Conservation (phyloP, 345 rosid species). For the Salix viminalis region DNA sequence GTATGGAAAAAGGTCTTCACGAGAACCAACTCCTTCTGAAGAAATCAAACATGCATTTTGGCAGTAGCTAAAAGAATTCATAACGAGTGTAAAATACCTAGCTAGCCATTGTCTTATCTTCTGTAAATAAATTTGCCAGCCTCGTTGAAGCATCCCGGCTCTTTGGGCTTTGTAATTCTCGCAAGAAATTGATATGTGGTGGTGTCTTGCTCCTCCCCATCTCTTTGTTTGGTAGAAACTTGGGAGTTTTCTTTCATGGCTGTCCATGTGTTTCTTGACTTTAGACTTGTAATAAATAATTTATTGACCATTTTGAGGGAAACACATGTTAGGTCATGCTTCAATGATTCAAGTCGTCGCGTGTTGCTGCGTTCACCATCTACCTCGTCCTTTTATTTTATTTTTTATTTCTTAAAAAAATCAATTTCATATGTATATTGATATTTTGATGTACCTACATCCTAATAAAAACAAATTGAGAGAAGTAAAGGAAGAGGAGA, state of each 20-base stretch:
- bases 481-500: no score
- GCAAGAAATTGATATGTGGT: not conserved
- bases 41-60: not conserved
- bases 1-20: constrained; percentile 56
- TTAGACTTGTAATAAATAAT: not conserved
- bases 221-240: not conserved
- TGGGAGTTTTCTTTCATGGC: not conserved
- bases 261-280: not conserved
- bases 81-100: not conserved
- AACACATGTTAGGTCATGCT: no score
- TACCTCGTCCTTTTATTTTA: no score
- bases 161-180: not conserved
- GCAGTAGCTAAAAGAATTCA: not conserved
- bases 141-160: not conserved
- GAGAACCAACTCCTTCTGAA: constrained; percentile 55
- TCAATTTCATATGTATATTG: no score
- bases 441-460: no score
- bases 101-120: not conserved
- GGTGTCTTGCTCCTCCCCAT: not conserved
- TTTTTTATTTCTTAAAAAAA: no score
- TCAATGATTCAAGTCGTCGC: no score
- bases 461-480: no score
- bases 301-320: no score
- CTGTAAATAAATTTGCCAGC: not conserved
- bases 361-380: no score